Evolutionary conservation across 176 grass and related monocot genomes (phyloP).

Genomic region (Poa annua): DNA sequence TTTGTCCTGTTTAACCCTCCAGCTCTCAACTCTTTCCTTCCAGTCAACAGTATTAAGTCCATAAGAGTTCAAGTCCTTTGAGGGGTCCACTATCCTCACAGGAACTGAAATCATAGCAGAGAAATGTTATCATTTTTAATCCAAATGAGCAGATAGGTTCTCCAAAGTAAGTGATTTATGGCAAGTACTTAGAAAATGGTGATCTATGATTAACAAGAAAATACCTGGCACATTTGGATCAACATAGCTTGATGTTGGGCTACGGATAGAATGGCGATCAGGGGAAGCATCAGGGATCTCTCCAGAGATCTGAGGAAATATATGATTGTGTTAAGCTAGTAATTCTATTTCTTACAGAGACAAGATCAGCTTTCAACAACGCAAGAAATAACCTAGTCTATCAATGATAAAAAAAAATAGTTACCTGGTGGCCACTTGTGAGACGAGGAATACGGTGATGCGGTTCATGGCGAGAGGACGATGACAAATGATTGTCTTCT

Average conservation of each 20-base stretch:
- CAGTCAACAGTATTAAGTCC: slow-evolving; percentile 93
- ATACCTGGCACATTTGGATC: slow-evolving; percentile 98
- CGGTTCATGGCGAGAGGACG: slow-evolving; percentile 80
- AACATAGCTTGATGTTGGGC: slow-evolving; percentile 87
- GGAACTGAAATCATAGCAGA: slow-evolving; percentile 77
- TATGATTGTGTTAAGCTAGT: slow-evolving; percentile 20
- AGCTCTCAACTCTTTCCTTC: slow-evolving; percentile 99
- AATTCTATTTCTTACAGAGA: slow-evolving; percentile 29
- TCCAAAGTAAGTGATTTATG: slow-evolving; percentile 16
- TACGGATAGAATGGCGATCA: slow-evolving; percentile 96
- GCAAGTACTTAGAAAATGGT: slow-evolving; percentile 11
- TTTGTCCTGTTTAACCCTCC: slow-evolving; percentile 98
- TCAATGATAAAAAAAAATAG: slow-evolving; percentile 12
- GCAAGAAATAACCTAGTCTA: slow-evolving; percentile 17
- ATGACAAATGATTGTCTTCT: slow-evolving; percentile 85
- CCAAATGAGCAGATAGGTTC: slow-evolving; percentile 12
- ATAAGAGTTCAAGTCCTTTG: slow-evolving; percentile 97
- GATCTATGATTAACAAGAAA: slow-evolving; percentile 22
- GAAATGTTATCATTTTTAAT: slow-evolving; percentile 24
- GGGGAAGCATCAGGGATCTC: slow-evolving; percentile 96
- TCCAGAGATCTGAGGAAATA: slow-evolving; percentile 71
- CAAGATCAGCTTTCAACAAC: not conserved
- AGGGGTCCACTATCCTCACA: slow-evolving; percentile 98
- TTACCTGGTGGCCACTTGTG: slow-evolving; percentile 92
- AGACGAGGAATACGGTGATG: slow-evolving; percentile 90